Evolutionary conservation across 441 rosid species (phyloP), one percentile per base, ranked within the genome.

Genomic region (Arabidopsis hybrid): DNA sequence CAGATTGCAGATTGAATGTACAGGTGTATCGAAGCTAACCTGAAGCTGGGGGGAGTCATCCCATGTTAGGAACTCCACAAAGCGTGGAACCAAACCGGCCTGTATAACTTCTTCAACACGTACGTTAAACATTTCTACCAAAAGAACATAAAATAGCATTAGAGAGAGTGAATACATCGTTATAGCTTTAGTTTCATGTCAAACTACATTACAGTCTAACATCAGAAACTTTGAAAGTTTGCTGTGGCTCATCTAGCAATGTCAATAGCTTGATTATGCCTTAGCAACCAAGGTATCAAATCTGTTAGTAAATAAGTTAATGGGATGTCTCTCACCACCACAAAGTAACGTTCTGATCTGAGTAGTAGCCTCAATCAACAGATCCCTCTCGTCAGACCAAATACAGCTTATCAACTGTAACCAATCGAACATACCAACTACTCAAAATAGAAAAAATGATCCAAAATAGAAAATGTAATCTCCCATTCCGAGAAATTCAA

Each of bases 31-130:
- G 39, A 62, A 39, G 55, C 75, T 65, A 67, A 84, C 90, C 87
- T 86, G 90, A 75, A 86, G 86, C 80, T 80, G 76, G n/a, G 90
- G 85, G 69, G 74, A 82, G 43, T 86, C 88, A 71, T 86, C 88
- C 73, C 90, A 76, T 42, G 83, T 80, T 52, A 86, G 90, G 40
- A 85, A 83, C 79, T 86, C 81, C 45, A 86, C 86, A 79, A 86
- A 85, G 12, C 88, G 85, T 65, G 90, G 90, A 73, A 86, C 88
- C 67, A 85, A 80, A 74, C 90, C 90, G 39, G 90, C 82, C 43
- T 82, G 85, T 74, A 86, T 81, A 62, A 85, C 87, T 82, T 85
- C 90, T 43, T 86, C 83, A 68, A 86, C 86, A 1, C 56, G 81
- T 56, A 47, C 63, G 34, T 21, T 63, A 73, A 78, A 78, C 74